A percentile compares a stretch with the other conserved stretches of the same genome.
Conservation (phyloP, 2,329 filamentous ascomycete species). For the Exophiala spinifera region DNA sequence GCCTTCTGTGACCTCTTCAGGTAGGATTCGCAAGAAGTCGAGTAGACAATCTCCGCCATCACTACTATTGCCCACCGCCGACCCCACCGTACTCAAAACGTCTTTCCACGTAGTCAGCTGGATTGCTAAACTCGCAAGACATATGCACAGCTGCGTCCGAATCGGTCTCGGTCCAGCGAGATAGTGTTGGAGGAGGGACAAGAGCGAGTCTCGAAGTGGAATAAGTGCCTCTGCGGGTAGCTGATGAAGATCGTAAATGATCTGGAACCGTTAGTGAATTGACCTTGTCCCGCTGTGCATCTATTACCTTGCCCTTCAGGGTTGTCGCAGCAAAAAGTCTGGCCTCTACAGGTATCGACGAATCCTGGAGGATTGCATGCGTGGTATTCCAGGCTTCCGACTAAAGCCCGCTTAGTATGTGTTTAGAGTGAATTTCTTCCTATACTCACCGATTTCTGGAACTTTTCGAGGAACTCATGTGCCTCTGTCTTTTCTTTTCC, state of each 20-base stretch:
- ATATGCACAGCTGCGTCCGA: constrained; percentile 89
- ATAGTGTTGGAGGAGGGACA: constrained; percentile 76
- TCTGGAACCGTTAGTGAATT: constrained; percentile 53
- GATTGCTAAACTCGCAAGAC: constrained; percentile 88
- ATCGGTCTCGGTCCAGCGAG: constrained; percentile 77
- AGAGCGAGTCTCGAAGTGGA: constrained; percentile 76
- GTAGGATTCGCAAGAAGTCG: constrained; percentile 93
- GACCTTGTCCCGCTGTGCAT: constrained; percentile 10
- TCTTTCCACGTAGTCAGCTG: constrained; percentile 97
- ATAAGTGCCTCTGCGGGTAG: constrained; percentile 71
- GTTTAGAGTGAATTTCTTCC: not conserved
- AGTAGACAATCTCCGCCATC: constrained; percentile 81
- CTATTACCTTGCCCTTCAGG: constrained; percentile 86
- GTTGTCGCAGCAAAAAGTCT: constrained; percentile 96
- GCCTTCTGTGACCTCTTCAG: constrained; percentile 98
- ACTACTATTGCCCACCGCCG: constrained; percentile 63
- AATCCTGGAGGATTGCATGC: constrained; percentile 78
- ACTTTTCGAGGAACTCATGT: constrained; percentile 85
- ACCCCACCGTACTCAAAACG: constrained; percentile 77
- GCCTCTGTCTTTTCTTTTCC: constrained; percentile 82
- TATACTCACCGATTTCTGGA: constrained; percentile 87
- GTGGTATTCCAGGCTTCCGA: constrained; percentile 83
- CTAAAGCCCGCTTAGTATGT: constrained; percentile 29
- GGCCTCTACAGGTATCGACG: constrained; percentile 72
- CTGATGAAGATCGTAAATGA: constrained; percentile 93